Conservation (phyloP, 108 stramenopile genomes). For the Pseudonitzschia multistriata region DNA sequence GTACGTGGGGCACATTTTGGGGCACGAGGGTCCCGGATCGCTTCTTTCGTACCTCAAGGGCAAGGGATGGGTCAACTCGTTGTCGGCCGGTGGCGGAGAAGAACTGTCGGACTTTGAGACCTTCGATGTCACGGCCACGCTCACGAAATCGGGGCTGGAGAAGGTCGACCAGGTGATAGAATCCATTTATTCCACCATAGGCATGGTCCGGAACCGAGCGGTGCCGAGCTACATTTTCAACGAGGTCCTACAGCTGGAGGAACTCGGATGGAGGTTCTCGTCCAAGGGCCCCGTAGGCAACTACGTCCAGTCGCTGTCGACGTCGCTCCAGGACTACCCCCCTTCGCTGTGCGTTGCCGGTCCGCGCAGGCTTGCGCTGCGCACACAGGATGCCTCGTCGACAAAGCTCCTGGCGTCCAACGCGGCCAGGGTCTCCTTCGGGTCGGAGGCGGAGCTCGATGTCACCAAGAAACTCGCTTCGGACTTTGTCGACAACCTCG, state of each 20-base stretch:
- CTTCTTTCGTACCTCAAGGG: constrained; percentile 77
- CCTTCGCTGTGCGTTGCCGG: constrained; percentile 75
- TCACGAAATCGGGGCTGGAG: constrained; percentile 74
- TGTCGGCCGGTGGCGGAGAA: constrained; percentile 45
- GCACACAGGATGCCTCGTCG: constrained; percentile 28
- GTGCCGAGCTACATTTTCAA: constrained; percentile 75
- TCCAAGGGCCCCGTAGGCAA: constrained; percentile 52
- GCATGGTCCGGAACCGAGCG: constrained; percentile 50
- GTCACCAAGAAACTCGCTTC: constrained; percentile 45
- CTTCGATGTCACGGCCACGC: constrained; percentile 75
- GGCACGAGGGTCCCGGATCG: constrained; percentile 87
- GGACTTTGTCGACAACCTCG: constrained; percentile 43
- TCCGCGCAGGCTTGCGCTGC: constrained; percentile 66
- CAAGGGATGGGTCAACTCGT: constrained; percentile 76
- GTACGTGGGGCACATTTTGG: constrained; percentile 78
- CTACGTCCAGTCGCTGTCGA: not conserved
- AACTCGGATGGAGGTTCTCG: constrained; percentile 75
- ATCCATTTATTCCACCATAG: constrained; percentile 72
- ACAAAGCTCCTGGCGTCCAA: constrained; percentile 36
- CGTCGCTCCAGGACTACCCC: constrained; percentile 31
- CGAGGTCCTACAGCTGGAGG: constrained; percentile 73
- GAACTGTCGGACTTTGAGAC: constrained; percentile 78
- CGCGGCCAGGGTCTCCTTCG: constrained; percentile 55
- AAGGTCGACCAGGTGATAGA: constrained; percentile 64
- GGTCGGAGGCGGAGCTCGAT: constrained; percentile 50